These are phyloP conservation scores for Fusarium burgessii DNA, from an alignment of 2,329 filamentous ascomycete species.

Conservation along the genomic window DNA sequence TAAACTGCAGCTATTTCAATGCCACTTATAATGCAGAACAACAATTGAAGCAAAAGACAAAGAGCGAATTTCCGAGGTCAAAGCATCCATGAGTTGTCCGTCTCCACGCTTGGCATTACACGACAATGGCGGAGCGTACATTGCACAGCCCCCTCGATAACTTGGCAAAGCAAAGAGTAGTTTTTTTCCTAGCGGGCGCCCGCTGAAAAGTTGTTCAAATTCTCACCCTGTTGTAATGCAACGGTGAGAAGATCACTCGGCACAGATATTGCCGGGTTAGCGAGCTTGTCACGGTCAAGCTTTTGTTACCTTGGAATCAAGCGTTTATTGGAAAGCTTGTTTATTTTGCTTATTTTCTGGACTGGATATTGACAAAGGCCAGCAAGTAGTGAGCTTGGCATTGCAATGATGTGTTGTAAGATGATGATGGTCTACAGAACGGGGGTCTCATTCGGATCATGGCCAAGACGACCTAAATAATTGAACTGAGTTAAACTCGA, in stretches of 20 bases:
- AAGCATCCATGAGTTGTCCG: conserved; percentile 28
- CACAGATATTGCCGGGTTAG: conserved; percentile 9
- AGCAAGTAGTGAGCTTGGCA: background rate
- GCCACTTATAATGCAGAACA: background rate
- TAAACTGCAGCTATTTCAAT: background rate
- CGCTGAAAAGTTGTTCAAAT: background rate
- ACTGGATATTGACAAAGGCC: background rate
- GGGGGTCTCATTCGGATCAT: background rate
- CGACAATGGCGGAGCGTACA: conserved; percentile 16
- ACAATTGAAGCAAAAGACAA: background rate
- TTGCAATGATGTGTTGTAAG: background rate
- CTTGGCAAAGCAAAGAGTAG: conserved; percentile 11
- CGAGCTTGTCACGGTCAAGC: conserved; percentile 30
- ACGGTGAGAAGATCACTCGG: conserved; percentile 16
- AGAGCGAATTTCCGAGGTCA: background rate
- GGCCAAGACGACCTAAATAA: background rate
- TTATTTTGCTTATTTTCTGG: background rate
- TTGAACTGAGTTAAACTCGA: background rate
- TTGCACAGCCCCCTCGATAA: conserved; percentile 30
- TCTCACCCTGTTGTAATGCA: conserved; percentile 10
- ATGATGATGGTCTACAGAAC: background rate
- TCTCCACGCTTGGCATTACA: conserved; percentile 40
- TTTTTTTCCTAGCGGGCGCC: background rate
- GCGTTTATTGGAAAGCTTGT: conserved; percentile 29
- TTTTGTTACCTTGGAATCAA: conserved; percentile 15